Conservation (phyloP, 2,329 filamentous ascomycete species). For the Arthroderma uncinatum region DNA sequence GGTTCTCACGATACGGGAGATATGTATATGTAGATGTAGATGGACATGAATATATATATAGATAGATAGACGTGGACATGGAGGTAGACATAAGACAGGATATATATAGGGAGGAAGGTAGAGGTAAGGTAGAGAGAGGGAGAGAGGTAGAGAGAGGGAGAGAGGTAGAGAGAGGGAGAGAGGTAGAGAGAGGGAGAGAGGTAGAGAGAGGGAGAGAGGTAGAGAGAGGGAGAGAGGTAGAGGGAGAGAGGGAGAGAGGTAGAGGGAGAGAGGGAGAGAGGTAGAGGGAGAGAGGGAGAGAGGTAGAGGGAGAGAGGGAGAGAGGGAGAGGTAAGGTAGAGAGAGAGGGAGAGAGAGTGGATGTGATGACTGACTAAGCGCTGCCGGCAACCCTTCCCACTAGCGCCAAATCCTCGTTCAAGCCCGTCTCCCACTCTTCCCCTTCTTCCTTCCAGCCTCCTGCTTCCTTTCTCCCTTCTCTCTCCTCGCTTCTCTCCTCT, state of each 20-base stretch:
- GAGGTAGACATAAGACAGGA: too few relatives aligned
- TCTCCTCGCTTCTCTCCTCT: background rate
- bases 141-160: too few relatives aligned
- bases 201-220: too few relatives aligned
- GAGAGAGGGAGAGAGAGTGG: background rate
- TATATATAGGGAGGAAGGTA: too few relatives aligned
- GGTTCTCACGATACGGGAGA: background rate
- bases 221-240: background rate
- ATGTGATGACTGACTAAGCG: slow-evolving; percentile 1
- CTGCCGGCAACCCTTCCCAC: slow-evolving; percentile 15
- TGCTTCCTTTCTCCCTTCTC: slow-evolving; percentile 10
- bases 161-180: too few relatives aligned
- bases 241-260: background rate
- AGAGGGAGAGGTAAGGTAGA: background rate
- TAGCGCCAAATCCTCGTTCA: slow-evolving; percentile 16
- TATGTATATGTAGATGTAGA: too few relatives aligned
- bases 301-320: background rate
- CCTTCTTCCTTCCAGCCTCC: slow-evolving; percentile 8
- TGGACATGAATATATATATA: too few relatives aligned
- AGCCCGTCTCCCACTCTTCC: slow-evolving; percentile 11
- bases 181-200: too few relatives aligned
- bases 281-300: background rate
- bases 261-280: too few relatives aligned
- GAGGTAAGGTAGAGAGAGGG: too few relatives aligned
- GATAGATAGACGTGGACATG: too few relatives aligned